Conservation (phyloP, 2,329 filamentous ascomycete species). For the Allantophomopsis cytisporea region DNA sequence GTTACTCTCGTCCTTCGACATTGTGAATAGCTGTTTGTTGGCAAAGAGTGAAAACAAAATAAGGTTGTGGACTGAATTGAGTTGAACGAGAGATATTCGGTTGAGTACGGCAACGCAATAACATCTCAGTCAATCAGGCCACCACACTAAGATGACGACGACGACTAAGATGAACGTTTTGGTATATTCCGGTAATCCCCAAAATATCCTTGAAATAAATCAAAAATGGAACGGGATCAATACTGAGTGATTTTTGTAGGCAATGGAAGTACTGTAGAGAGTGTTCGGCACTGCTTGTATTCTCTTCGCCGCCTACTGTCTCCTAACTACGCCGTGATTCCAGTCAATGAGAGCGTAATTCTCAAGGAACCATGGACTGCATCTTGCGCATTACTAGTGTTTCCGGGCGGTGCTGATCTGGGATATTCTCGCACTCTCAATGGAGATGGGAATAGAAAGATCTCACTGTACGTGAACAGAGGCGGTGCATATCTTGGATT, state of each 20-base stretch:
- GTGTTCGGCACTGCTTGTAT: conserved; percentile 79
- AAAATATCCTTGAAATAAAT: conserved; percentile 1
- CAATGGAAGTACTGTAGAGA: conserved; percentile 74
- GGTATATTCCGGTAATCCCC: conserved; percentile 65
- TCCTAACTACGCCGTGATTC: conserved; percentile 85
- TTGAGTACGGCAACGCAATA: conserved; percentile 2
- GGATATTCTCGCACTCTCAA: conserved; percentile 83
- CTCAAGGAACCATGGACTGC: conserved; percentile 85
- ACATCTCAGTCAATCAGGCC: conserved; percentile 6
- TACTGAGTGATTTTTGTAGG: conserved; percentile 31
- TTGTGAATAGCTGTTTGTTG: not conserved
- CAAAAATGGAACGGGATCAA: not conserved
- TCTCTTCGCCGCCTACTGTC: conserved; percentile 76
- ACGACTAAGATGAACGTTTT: conserved; percentile 70
- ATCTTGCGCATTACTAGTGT: conserved; percentile 77
- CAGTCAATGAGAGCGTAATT: conserved; percentile 63
- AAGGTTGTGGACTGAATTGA: too few relatives aligned
- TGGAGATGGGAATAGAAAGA: conserved; percentile 73
- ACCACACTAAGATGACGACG: conserved; percentile 37
- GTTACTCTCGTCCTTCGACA: conserved; percentile 17
- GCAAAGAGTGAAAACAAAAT: too few relatives aligned
- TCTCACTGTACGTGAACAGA: conserved; percentile 70
- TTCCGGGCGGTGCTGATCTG: conserved; percentile 89
- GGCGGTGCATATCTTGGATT: conserved; percentile 84
- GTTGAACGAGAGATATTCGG: too few relatives aligned